Evolutionary conservation across 2,329 filamentous ascomycete species (phyloP).

Genomic region (Xylaria sp.): DNA sequence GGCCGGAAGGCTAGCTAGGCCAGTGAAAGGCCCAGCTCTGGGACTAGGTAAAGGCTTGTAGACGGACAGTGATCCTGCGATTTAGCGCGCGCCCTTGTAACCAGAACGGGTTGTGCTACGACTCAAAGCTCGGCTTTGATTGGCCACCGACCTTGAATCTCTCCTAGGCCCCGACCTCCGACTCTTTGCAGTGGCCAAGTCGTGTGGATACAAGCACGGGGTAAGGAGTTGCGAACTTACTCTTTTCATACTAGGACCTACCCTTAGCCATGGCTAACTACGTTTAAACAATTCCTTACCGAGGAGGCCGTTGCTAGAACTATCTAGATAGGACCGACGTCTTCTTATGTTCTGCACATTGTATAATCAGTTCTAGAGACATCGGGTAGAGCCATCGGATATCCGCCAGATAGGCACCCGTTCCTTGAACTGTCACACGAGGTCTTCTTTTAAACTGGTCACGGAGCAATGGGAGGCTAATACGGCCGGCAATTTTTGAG

Average conservation of each 20-base stretch:
- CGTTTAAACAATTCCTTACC: too few relatives aligned
- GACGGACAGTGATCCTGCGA: constrained; percentile 36
- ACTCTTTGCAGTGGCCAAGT: constrained; percentile 6
- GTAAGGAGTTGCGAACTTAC: neutral
- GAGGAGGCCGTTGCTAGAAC: neutral
- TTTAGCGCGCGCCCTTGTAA: constrained; percentile 40
- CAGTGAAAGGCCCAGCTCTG: neutral
- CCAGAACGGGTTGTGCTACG: constrained; percentile 20
- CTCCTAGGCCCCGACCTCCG: neutral
- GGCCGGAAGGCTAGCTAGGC: constrained; percentile 16
- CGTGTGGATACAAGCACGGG: constrained; percentile 6
- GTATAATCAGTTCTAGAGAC: neutral
- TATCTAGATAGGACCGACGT: neutral
- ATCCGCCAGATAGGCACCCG: neutral
- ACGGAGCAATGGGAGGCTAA: neutral
- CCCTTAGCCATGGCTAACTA: too few relatives aligned
- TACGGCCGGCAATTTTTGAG: neutral
- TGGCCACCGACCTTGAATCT: constrained; percentile 36
- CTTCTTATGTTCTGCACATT: neutral
- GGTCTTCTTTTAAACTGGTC: neutral
- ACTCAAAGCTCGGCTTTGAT: constrained; percentile 31
- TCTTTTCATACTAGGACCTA: neutral
- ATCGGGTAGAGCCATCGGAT: neutral
- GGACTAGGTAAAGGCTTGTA: neutral
- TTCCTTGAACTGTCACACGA: neutral